These are phyloP conservation scores for Imleria badia DNA, from an alignment of 768 basidiomycete genomes.

Conservation along the genomic window DNA sequence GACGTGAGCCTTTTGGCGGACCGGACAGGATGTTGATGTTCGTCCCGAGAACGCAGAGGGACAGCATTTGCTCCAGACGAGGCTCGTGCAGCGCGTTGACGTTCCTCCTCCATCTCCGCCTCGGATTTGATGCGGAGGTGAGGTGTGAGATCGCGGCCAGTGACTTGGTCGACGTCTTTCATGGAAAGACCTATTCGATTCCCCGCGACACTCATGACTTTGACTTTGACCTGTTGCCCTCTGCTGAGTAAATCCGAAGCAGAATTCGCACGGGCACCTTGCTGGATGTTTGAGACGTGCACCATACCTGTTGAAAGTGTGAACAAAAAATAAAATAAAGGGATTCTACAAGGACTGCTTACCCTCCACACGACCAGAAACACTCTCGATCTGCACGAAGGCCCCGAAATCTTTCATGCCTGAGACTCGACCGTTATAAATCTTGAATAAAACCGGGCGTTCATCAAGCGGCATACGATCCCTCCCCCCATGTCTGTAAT, in stretches of 20 bases:
- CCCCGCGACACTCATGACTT: conserved; percentile 92
- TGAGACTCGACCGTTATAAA: conserved; percentile 84
- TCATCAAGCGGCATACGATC: conserved; percentile 59
- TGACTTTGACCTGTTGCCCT: conserved; percentile 88
- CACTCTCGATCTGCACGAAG: conserved; percentile 87
- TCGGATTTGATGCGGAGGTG: conserved; percentile 94
- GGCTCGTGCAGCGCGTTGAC: conserved; percentile 55
- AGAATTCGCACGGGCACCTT: conserved; percentile 80
- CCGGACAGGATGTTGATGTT: conserved; percentile 50
- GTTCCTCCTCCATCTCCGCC: conserved; percentile 88
- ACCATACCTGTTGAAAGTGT: conserved; percentile 76
- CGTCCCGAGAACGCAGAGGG: conserved; percentile 61
- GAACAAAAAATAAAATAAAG: background rate
- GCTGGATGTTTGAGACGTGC: conserved; percentile 91
- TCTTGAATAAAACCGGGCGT: conserved; percentile 87
- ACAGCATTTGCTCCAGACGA: conserved; percentile 86
- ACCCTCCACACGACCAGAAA: conserved; percentile 89
- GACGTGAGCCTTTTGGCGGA: conserved; percentile 91
- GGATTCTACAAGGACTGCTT: conserved; percentile 25
- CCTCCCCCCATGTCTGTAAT: conserved; percentile 40
- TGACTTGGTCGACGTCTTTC: conserved; percentile 94
- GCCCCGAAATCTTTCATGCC: conserved; percentile 95
- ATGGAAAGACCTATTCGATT: conserved; percentile 84
- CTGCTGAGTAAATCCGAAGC: conserved; percentile 84
- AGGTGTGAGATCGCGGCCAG: conserved; percentile 90